Base-by-base conservation (phyloP, 2,329 filamentous ascomycete genomes). In the Botrytis squamosa region DNA sequence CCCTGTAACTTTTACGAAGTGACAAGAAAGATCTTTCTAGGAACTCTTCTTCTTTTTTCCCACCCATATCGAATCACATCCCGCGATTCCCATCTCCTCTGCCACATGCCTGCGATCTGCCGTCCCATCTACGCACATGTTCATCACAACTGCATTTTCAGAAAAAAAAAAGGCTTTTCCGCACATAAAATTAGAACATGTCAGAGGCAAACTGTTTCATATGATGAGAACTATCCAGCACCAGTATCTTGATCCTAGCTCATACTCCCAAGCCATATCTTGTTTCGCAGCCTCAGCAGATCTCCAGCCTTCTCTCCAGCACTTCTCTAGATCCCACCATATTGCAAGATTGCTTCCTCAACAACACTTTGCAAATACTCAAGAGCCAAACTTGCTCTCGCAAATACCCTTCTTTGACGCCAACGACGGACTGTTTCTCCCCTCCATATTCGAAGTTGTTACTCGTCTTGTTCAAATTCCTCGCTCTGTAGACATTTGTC, bases 11-110 rank as follows among this genome's bases (percentile, higher is more conserved):
- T 20, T 8, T 1, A 6, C 4, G 2, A 10, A 36, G 5, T 52
- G 25, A 4, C 12, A n/a, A 2, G 4, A 52, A 6, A 16, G 0
- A n/a, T 22, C 5, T 25, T 9, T 1, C 1, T 18, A 16, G 14
- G 5, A 18, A 18, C 6, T 55, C 14, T 29, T 29, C n/a, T 55
- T 29, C 14, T n/a, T 10, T 14, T 14, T 16, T 16, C 4, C 25
- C 12, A n/a, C 4, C 49, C 4, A 52, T 42, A 3, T 42, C 25
- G 20, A 25, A 42, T n/a, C 14, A 4, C 25, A 42, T 10, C 10
- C 12, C 6, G 4, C 10, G 2, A 52, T n/a, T 52, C 12, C 12
- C 49, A 14, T n/a, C 12, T 52, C 12, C 1, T 5, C 49, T 6
- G 25, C 10, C 22, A 62, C 42, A 7, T 44, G 42, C 42, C 42